Conservation (phyloP, 73 alveolate genomes). For the Tetrahymena thermophila region DNA sequence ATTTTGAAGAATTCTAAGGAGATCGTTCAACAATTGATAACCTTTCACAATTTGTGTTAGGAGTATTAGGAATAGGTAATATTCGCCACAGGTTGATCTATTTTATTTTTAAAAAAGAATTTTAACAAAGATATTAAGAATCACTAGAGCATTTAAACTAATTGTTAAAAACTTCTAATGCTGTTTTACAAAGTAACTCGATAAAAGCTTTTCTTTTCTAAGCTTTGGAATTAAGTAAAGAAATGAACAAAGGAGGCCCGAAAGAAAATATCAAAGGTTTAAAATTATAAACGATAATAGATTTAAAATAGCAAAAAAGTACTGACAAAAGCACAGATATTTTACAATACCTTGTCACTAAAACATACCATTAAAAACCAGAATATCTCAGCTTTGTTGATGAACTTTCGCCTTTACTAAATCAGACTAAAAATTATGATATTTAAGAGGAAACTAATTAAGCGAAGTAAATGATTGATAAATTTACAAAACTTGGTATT, state of each 20-base stretch:
- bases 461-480: not conserved
- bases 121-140: not conserved
- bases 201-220: not conserved
- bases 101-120: not conserved
- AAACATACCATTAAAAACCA: not conserved
- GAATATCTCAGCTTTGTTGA: not conserved
- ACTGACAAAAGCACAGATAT: not conserved
- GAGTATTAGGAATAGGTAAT: not conserved
- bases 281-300: not conserved
- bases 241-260: not conserved
- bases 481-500: not conserved
- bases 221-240: not conserved
- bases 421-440: not conserved
- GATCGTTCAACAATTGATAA: not conserved
- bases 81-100: not conserved
- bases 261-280: not conserved
- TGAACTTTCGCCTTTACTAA: not conserved
- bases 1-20: not conserved
- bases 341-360: not conserved
- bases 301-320: not conserved
- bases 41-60: not conserved
- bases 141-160: not conserved
- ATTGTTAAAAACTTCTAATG: not conserved
- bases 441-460: not conserved
- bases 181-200: not conserved